A percentile compares a stretch with the other conserved stretches of the same genome.
Evolutionary conservation across 345 rosid genomes (phyloP).

Genomic region (Pistacia vera): DNA sequence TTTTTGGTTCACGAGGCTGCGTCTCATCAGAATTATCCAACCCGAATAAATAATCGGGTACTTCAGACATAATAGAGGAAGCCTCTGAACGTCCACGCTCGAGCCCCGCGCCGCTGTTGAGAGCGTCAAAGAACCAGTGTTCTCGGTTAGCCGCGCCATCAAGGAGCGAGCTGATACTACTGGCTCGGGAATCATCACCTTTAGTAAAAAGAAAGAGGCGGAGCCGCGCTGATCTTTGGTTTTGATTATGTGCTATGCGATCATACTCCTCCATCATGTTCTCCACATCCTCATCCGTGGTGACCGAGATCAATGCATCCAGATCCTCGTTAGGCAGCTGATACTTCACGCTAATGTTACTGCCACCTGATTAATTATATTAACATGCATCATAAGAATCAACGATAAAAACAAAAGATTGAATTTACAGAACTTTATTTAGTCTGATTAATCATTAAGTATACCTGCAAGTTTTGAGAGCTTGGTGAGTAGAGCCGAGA

Average conservation of each 20-base stretch:
- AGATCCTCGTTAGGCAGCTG: constrained; percentile 98
- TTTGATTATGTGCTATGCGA: constrained; percentile 66
- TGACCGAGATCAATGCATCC: constrained; percentile 89
- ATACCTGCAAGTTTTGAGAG: constrained; percentile 82
- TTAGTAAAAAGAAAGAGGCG: constrained; percentile 73
- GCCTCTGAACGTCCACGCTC: constrained; percentile 85
- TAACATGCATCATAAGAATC: not conserved
- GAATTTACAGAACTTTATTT: not conserved
- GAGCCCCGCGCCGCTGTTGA: constrained; percentile 57
- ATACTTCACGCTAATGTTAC: constrained; percentile 74
- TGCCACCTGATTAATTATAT: constrained; percentile 39
- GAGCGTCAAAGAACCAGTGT: constrained; percentile 90
- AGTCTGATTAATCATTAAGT: not conserved
- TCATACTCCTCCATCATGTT: constrained; percentile 99
- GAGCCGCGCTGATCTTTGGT: constrained; percentile 77
- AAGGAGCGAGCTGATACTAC: constrained; percentile 85
- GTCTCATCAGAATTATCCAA: constrained; percentile 72
- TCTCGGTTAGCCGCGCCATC: constrained; percentile 84
- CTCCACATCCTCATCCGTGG: constrained; percentile 92
- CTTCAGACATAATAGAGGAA: constrained; percentile 84
- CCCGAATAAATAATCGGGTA: constrained; percentile 91
- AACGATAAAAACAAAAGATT: not conserved
- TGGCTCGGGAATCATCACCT: constrained; percentile 62
- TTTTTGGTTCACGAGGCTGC: constrained; percentile 54
- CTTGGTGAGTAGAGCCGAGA: constrained; percentile 60